Conservation (phyloP, 805 yeast genomes). For the Suhomyces kilbournensis region DNA sequence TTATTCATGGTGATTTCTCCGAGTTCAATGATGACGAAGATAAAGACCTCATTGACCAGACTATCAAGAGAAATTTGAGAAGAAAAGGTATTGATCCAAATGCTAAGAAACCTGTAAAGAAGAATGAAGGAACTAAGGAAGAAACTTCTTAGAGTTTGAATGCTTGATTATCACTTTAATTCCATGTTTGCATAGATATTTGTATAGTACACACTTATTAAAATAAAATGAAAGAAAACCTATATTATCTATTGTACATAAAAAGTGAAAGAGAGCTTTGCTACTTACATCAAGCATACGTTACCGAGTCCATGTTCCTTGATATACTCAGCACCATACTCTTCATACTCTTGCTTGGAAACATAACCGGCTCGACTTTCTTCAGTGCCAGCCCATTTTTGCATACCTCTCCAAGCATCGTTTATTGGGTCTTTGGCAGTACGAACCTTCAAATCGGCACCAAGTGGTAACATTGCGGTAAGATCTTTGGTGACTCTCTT, state of each 20-base stretch:
- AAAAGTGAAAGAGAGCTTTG: background rate
- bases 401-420: constrained; percentile 96
- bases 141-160: background rate
- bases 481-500: constrained; percentile 70
- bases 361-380: constrained; percentile 49
- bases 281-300: constrained; percentile 28
- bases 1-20: constrained; percentile 85
- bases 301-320: constrained; percentile 85
- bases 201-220: constrained; percentile 2
- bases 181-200: constrained; percentile 1
- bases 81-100: constrained; percentile 74
- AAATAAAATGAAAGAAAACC: background rate
- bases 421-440: constrained; percentile 63
- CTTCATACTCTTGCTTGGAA: constrained; percentile 74
- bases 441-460: constrained; percentile 57
- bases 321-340: constrained; percentile 84
- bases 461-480: constrained; percentile 66
- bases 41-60: constrained; percentile 63
- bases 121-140: constrained; percentile 7
- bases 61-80: constrained; percentile 61
- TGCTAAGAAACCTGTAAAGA: constrained; percentile 10
- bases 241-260: background rate
- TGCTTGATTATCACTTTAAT: background rate
- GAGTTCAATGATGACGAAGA: constrained; percentile 76
- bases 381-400: constrained; percentile 60